Conservation (phyloP, 495 filamentous ascomycete species). For the Chaetomium cochliodes region DNA sequence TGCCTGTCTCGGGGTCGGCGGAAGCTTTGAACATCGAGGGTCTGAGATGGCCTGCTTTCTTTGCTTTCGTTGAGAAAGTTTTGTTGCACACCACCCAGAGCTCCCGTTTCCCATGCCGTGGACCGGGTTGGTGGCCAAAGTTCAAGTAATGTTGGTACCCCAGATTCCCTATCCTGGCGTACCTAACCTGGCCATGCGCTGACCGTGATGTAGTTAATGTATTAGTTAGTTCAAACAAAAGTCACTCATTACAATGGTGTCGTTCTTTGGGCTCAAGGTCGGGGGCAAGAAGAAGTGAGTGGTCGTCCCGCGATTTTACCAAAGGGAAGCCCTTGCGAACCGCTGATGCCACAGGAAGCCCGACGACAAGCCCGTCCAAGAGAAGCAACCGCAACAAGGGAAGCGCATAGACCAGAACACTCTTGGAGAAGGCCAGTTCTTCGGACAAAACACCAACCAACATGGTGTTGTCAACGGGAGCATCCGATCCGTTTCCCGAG, state of each 20-base stretch:
- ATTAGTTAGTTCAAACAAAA: slow-evolving; percentile 12
- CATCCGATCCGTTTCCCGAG: slow-evolving; percentile 33
- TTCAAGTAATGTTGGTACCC: background rate
- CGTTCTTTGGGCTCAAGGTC: slow-evolving; percentile 51
- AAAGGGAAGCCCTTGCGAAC: slow-evolving; percentile 13
- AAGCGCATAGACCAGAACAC: slow-evolving; percentile 36
- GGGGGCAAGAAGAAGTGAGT: slow-evolving; percentile 53
- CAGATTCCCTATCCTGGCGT: too few species aligned
- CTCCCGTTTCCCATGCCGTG: background rate
- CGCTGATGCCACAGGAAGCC: slow-evolving; percentile 38
- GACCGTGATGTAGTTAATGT: slow-evolving; percentile 27
- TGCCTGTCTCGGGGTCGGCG: background rate
- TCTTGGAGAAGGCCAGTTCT: slow-evolving; percentile 34
- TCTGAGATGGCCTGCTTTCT: slow-evolving; percentile 10
- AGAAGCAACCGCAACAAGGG: slow-evolving; percentile 27
- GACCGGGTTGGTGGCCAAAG: background rate
- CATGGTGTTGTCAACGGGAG: slow-evolving; percentile 33
- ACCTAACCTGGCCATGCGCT: background rate
- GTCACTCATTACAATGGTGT: slow-evolving; percentile 44
- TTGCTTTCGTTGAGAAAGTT: slow-evolving; percentile 2
- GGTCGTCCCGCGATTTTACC: background rate
- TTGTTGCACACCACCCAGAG: background rate
- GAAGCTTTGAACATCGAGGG: background rate
- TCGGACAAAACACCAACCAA: slow-evolving; percentile 27
- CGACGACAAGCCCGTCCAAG: slow-evolving; percentile 26